Base-by-base conservation (phyloP, 495 filamentous ascomycete species). In the Hyphodiscus hymeniophilus region DNA sequence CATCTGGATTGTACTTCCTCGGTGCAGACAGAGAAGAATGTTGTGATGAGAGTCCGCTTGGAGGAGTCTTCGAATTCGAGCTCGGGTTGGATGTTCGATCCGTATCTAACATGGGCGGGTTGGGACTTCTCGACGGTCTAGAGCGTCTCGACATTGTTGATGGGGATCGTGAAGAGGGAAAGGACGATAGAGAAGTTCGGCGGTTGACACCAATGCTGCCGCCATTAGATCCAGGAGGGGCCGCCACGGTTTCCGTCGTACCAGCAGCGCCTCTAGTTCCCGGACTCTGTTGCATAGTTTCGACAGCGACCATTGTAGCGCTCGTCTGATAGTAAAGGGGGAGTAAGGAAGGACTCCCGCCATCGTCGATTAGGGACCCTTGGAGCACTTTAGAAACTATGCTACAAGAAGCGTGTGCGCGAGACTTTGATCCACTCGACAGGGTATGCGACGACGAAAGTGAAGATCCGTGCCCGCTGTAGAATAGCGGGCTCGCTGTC, bases 171-270 rank as follows among this genome's bases (percentile, higher is more conserved):
- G 73, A 71, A 23, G 76, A 64, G 12, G 77, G 74, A 57, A 82
- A 77, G 28, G 78, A 81, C 10, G 78, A 77, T 28, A 82, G 65
- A 22, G 79, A 82, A 12, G 69, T 62, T 60, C 71, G 66, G n/a
- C 67, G 62, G 54, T 65, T 62, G 17, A 5, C 21, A 34, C 47
- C 41, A 28, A 59, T 45, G 40, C 41, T 47, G 26, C 48, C 60
- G 38, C 42, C 54, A 53, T 54, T 55, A 42, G 48, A 56, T 38
- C 39, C 57, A 22, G 48, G 47, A 20, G 65, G 68, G 8, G 60
- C 60, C 3, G 69, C 70, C 16, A 22, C 30, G 36, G 36, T 50
- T 2, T 47, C 50, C 3, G 49, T 42, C 17, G 46, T 50, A 16
- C 24, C 32, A 17, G 39, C 32, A 20, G 55, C 52, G 7, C 46